Conservation (phyloP, 2,329 filamentous ascomycete genomes). For the Pseudogymnoascus pannorum region DNA sequence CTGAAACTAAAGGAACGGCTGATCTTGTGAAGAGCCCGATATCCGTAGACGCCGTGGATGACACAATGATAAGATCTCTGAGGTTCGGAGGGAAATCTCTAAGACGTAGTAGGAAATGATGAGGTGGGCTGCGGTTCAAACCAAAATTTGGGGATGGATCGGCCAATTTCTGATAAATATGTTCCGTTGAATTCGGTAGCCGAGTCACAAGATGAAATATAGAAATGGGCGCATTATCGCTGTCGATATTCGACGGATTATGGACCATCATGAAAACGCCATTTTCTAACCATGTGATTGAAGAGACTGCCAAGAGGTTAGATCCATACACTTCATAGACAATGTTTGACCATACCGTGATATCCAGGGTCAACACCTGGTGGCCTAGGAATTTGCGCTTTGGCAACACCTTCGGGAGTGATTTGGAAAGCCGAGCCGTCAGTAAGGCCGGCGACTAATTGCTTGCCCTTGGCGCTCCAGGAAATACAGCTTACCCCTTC, state of each 20-base stretch:
- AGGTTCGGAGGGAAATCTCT: constrained; percentile 74
- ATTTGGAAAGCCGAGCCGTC: constrained; percentile 78
- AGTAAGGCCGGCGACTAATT: constrained; percentile 76
- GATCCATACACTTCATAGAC: background rate
- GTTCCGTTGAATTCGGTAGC: constrained; percentile 47
- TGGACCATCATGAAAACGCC: constrained; percentile 76
- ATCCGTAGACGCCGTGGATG: constrained; percentile 73
- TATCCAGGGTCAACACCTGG: constrained; percentile 55
- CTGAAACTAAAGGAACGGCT: constrained; percentile 55
- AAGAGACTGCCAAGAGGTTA: constrained; percentile 52
- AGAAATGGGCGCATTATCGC: constrained; percentile 48
- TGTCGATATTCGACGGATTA: constrained; percentile 54
- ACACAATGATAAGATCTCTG: constrained; percentile 72
- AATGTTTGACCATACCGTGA: constrained; percentile 50
- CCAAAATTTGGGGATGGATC: constrained; percentile 70
- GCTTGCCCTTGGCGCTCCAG: constrained; percentile 92
- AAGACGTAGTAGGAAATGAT: constrained; percentile 71
- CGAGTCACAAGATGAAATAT: constrained; percentile 75
- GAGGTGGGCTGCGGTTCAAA: constrained; percentile 56
- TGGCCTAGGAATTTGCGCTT: constrained; percentile 72
- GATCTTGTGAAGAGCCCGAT: constrained; percentile 72
- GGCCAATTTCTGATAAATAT: constrained; percentile 65
- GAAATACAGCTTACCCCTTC: constrained; percentile 72
- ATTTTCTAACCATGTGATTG: constrained; percentile 83
- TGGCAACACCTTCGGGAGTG: constrained; percentile 69